Conservation (phyloP, 352 stramenopile genomes). For the Vaucheria bursata region DNA sequence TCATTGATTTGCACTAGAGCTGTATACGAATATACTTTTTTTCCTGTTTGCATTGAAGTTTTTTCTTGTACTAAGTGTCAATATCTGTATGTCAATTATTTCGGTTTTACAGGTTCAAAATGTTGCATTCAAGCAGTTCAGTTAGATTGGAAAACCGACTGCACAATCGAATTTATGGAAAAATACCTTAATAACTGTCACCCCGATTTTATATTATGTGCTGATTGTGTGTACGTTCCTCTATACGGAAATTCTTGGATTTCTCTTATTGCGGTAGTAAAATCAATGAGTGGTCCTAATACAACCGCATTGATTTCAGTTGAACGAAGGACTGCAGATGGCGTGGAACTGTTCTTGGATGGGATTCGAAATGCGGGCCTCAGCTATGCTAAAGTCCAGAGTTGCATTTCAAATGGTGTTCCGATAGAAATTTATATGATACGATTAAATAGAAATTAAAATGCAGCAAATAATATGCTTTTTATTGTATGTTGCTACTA, state of each 20-base stretch:
- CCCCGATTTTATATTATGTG: background rate
- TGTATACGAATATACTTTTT: too few species aligned
- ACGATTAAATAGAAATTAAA: too few species aligned
- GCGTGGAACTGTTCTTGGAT: slow-evolving; percentile 20
- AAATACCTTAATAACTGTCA: background rate
- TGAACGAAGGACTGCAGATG: slow-evolving; percentile 24
- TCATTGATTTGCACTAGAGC: too few species aligned
- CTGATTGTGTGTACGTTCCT: slow-evolving; percentile 41
- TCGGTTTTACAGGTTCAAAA: too few species aligned
- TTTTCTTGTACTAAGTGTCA: too few species aligned
- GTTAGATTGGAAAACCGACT: background rate
- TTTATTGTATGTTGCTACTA: too few species aligned
- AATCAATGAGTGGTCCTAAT: background rate
- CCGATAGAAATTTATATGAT: slow-evolving; percentile 38
- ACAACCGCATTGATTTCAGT: slow-evolving; percentile 24
- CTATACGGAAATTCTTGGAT: slow-evolving; percentile 48
- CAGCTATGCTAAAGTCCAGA: slow-evolving; percentile 10
- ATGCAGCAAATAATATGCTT: too few species aligned
- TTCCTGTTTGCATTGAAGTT: too few species aligned
- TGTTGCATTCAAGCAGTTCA: background rate
- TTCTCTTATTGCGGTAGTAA: slow-evolving; percentile 21
- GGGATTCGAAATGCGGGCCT: slow-evolving; percentile 22
- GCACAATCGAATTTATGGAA: background rate
- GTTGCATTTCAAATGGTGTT: background rate
- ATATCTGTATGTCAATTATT: too few species aligned